Percentiles rank a stretch among this genome's conserved stretches.
Evolutionary conservation across 192 early-diverging fungal species (phyloP).

Genomic region (Rhizoclosmatium globosum): DNA sequence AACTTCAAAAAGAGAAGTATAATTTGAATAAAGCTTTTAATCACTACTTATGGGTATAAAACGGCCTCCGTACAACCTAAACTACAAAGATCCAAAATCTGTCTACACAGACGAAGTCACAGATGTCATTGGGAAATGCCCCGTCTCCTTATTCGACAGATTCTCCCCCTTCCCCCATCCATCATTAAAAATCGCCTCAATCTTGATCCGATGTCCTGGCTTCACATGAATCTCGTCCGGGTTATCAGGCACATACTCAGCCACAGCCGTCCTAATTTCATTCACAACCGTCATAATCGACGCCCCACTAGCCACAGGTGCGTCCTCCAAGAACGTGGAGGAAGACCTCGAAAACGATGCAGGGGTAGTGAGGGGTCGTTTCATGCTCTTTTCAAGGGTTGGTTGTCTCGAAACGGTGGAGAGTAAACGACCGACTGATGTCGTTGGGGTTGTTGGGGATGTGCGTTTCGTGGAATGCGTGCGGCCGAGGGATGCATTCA

Average conservation of each 20-base stretch:
- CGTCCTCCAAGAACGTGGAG: too few relatives aligned
- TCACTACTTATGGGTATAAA: background rate
- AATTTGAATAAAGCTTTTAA: background rate
- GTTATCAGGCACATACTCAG: constrained; percentile 1
- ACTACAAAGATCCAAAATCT: too few relatives aligned
- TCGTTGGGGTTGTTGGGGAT: too few relatives aligned
- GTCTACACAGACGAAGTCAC: background rate
- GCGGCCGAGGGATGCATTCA: too few relatives aligned
- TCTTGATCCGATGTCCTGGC: background rate
- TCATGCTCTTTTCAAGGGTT: too few relatives aligned
- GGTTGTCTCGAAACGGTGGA: too few relatives aligned
- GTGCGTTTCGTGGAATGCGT: too few relatives aligned
- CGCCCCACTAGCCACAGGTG: too few relatives aligned
- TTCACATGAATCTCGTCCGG: background rate
- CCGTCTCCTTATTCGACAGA: background rate
- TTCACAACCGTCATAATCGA: too few relatives aligned
- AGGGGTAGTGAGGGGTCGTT: too few relatives aligned
- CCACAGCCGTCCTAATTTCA: background rate
- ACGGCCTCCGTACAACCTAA: background rate
- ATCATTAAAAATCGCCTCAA: constrained; percentile 13
- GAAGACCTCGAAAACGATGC: too few relatives aligned
- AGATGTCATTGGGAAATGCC: background rate
- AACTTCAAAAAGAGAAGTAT: background rate
- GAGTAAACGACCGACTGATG: too few relatives aligned
- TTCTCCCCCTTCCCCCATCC: constrained; percentile 1